Conservation (phyloP, 2,329 filamentous ascomycete species). For the Apiospora sp. region DNA sequence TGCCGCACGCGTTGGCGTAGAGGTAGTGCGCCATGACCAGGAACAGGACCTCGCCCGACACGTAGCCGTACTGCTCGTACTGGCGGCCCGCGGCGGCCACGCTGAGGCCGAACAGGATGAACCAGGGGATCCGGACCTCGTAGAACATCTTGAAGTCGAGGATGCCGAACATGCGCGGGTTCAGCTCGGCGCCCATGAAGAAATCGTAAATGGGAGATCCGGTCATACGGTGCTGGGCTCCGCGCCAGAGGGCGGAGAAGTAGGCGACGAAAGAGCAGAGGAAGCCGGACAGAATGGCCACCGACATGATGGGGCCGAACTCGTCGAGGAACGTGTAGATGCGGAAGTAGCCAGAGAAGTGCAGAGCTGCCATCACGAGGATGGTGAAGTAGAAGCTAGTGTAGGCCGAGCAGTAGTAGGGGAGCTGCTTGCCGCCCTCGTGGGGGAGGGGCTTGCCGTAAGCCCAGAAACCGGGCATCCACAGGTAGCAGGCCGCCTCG, state of each 20-base stretch:
- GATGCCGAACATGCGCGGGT: conserved; percentile 85
- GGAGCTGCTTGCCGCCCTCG: conserved; percentile 82
- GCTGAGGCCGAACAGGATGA: conserved; percentile 82
- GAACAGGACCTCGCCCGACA: conserved; percentile 85
- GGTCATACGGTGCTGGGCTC: conserved; percentile 91
- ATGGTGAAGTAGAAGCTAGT: conserved; percentile 90
- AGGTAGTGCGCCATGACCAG: conserved; percentile 89
- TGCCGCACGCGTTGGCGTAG: conserved; percentile 90
- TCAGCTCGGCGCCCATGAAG: conserved; percentile 92
- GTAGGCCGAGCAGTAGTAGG: conserved; percentile 94
- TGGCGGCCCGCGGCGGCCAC: conserved; percentile 81
- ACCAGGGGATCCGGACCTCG: conserved; percentile 92
- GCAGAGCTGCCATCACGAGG: conserved; percentile 71
- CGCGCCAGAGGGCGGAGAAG: conserved; percentile 80
- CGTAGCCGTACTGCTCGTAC: conserved; percentile 84
- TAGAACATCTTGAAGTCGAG: conserved; percentile 98
- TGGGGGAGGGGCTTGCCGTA: conserved; percentile 90
- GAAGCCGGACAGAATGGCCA: conserved; percentile 91
- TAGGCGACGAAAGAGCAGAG: conserved; percentile 85
- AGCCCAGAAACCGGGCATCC: conserved; percentile 85
- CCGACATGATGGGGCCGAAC: conserved; percentile 91
- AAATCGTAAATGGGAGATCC: conserved; percentile 87
- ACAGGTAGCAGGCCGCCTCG: conserved; percentile 82
- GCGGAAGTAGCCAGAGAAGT: conserved; percentile 85
- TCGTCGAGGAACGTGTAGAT: conserved; percentile 94